phyloP scores from a whole-genome alignment of 345 rosid genomes.

The Syzygium jambos region DNA sequence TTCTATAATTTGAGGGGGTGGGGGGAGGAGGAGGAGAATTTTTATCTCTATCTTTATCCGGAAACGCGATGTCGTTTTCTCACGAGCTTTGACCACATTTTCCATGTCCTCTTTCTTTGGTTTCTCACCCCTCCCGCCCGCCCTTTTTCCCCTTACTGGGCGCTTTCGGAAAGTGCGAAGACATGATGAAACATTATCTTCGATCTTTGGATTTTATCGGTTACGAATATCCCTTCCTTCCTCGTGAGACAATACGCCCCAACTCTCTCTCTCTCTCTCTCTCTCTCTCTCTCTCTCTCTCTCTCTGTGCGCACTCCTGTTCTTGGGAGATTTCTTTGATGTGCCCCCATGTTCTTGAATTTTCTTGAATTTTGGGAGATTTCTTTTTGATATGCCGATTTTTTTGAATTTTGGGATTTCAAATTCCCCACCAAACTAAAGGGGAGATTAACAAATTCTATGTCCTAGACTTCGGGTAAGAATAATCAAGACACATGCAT shows the following conservation, averaged over 20 bases:
- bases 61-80: background rate
- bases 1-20: background rate
- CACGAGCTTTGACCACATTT: background rate
- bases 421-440: background rate
- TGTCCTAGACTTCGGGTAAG: background rate
- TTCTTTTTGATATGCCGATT: background rate
- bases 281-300: too few species aligned
- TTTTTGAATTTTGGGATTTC: background rate
- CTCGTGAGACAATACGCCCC: background rate
- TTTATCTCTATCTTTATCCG: background rate
- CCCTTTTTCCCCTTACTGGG: background rate
- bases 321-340: background rate
- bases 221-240: constrained; percentile 1
- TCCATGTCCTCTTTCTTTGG: background rate
- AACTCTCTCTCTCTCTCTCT: background rate
- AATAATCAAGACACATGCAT: background rate
- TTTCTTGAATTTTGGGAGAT: too few species aligned
- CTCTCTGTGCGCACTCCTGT: too few species aligned
- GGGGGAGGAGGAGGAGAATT: background rate
- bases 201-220: background rate
- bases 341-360: background rate
- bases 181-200: background rate
- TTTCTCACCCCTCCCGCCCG: background rate
- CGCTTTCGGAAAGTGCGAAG: constrained; percentile 4
- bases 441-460: background rate